Conservation (phyloP, 768 basidiomycete species). For the Collybiopsis luxurians region DNA sequence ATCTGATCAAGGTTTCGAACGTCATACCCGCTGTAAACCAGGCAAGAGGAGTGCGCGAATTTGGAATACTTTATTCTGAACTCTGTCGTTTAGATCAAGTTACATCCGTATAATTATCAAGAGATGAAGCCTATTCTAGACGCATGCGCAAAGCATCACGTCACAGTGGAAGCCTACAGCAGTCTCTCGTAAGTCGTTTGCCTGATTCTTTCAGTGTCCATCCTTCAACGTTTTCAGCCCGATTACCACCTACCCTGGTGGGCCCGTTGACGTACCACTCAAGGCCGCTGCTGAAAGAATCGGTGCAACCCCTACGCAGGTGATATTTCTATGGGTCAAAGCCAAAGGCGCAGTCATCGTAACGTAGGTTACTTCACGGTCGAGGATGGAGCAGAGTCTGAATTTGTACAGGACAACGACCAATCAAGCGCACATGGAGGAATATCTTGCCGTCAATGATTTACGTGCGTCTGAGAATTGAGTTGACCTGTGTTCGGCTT, state of each 20-base stretch:
- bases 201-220: background rate
- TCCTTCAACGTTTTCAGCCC: constrained; percentile 40
- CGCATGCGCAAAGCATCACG: constrained; percentile 44
- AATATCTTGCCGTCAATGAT: constrained; percentile 68
- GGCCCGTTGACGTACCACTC: constrained; percentile 61
- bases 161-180: constrained; percentile 57
- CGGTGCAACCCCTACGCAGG: constrained; percentile 59
- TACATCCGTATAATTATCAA: constrained; percentile 60
- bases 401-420: constrained; percentile 52
- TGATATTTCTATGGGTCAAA: constrained; percentile 67
- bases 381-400: background rate
- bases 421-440: constrained; percentile 55
- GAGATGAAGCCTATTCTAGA: constrained; percentile 45
- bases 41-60: constrained; percentile 14
- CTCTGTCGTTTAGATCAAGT: constrained; percentile 34
- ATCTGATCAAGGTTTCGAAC: constrained; percentile 60
- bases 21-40: constrained; percentile 72
- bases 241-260: constrained; percentile 57
- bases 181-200: constrained; percentile 39
- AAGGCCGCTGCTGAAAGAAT: constrained; percentile 49
- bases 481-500: background rate
- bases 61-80: background rate
- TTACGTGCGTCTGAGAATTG: constrained; percentile 33
- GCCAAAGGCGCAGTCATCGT: constrained; percentile 67
- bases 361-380: constrained; percentile 50